Evolutionary conservation across 352 stramenopile genomes (phyloP), one percentile per base, ranked within the genome.

Genomic region (Pseudoperonospora humuli): DNA sequence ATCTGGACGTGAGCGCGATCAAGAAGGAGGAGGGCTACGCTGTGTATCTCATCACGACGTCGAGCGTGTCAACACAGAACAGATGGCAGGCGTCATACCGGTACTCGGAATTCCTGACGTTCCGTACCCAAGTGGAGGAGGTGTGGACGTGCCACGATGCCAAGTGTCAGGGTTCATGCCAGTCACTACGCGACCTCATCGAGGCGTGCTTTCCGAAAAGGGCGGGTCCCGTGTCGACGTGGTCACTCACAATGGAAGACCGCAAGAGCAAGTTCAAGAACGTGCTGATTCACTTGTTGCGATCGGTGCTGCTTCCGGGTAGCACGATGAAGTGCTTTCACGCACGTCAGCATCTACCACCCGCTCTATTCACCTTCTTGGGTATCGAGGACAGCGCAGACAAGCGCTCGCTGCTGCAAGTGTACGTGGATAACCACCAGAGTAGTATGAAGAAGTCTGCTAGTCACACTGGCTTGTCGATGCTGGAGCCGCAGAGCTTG

Each of bases 111-210:
- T 81, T 86, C 40, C 53, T 67, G 44, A 59, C 66, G 8, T 79
- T 86, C 57, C 75, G 73, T 45, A 64, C 51, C 57, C 58, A 73
- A 36, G 54, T 86, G 33, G 61, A 75, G 15, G 61, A 84, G 36
- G 46, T 73, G 25, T 67, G 62, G 62, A 84, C 75, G 19, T 86
- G 75, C 49, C 54, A 71, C 46, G 60, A 59, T 25, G 20, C 44
- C 34, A 83, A 80, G 61, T 84, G 75, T 61, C 59, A 45, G 17
- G 71, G 71, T 20, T 82, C 75, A 25, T 84, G 71, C 50, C 58
- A 86, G 39, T 75, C 75, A n/a, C 73, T 86, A 29, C 75, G 71
- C 13, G 69, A 86, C 49, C 78, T 75, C 45, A 35, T 84, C 10
- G 43, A 59, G 39, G 57, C 67, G 42, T 81, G 64, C 39, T 86